phyloP scores from a whole-genome alignment of 2,329 filamentous ascomycete species.

The Ascochyta koolunga region DNA sequence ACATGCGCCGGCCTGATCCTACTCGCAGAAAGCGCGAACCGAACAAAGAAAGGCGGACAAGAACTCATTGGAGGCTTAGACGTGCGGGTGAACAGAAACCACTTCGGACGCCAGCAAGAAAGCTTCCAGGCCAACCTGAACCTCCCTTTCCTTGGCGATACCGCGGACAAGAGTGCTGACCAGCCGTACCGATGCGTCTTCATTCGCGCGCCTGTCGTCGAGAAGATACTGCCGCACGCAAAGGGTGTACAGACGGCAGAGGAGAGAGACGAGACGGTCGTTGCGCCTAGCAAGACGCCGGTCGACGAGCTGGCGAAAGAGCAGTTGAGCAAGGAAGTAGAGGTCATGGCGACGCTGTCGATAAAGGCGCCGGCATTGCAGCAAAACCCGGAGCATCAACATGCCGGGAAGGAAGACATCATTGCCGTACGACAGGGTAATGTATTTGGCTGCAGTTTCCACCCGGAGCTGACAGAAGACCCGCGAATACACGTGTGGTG shows the following conservation, averaged over 20 bases:
- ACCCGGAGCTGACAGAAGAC: slow-evolving; percentile 90
- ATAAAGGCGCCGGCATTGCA: slow-evolving; percentile 58
- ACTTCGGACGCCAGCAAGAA: slow-evolving; percentile 92
- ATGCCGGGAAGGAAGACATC: slow-evolving; percentile 65
- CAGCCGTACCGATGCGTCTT: slow-evolving; percentile 82
- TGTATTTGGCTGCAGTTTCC: slow-evolving; percentile 93
- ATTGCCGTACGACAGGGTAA: slow-evolving; percentile 90
- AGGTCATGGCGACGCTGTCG: slow-evolving; percentile 64
- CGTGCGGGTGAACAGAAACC: slow-evolving; percentile 89
- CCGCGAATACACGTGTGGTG: slow-evolving; percentile 92
- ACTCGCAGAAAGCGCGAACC: slow-evolving; percentile 84
- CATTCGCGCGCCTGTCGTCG: slow-evolving; percentile 92
- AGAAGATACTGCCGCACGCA: slow-evolving; percentile 69
- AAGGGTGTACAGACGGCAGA: slow-evolving; percentile 60
- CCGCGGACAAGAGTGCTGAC: slow-evolving; percentile 36
- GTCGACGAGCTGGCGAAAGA: slow-evolving; percentile 54
- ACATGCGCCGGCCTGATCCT: slow-evolving; percentile 95
- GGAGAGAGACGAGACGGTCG: slow-evolving; percentile 57
- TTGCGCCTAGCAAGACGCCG: slow-evolving; percentile 61
- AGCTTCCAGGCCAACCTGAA: slow-evolving; percentile 81
- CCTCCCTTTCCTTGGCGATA: slow-evolving; percentile 68
- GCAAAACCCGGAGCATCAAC: slow-evolving; percentile 53
- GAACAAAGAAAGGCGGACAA: slow-evolving; percentile 88
- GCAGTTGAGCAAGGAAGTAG: slow-evolving; percentile 57
- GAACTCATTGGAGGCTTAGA: slow-evolving; percentile 91